A percentile compares a stretch with the other conserved stretches of the same genome.
These are phyloP conservation scores for Cucumis hystrix DNA, from an alignment of 306 rosid genomes.

Conservation along the genomic window DNA sequence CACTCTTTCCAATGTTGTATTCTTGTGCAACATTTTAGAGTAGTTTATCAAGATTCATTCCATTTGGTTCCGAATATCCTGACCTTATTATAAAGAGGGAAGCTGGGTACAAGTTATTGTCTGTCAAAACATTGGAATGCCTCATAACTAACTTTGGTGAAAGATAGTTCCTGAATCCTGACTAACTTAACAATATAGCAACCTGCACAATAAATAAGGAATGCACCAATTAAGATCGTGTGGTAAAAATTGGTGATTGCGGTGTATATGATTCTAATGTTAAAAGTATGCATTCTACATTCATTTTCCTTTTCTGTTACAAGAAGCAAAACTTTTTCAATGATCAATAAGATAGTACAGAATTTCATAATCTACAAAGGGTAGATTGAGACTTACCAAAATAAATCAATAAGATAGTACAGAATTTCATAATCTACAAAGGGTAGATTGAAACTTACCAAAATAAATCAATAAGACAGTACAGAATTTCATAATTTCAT, in stretches of 20 bases:
- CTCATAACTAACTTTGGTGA: background rate
- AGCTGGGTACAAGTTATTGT: background rate
- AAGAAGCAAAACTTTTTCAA: background rate
- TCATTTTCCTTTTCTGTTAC: background rate
- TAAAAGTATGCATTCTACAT: background rate
- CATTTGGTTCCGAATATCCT: background rate
- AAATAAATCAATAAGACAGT: background rate
- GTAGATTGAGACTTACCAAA: background rate
- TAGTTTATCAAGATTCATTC: background rate
- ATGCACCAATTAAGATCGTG: background rate
- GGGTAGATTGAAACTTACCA: background rate
- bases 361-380: background rate
- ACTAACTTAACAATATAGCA: background rate
- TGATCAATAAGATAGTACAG: background rate
- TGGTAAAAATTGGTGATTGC: background rate
- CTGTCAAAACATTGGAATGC: background rate
- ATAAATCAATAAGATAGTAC: background rate
- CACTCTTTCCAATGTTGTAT: background rate
- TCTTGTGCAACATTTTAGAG: background rate
- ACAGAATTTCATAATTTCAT: background rate
- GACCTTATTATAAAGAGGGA: background rate
- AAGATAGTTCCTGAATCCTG: background rate
- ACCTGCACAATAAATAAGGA: background rate
- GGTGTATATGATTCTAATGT: background rate
- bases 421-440: background rate